Evolutionary conservation across 164 flowering plant genomes (phyloP).

Genomic region (Vitis labrusca): DNA sequence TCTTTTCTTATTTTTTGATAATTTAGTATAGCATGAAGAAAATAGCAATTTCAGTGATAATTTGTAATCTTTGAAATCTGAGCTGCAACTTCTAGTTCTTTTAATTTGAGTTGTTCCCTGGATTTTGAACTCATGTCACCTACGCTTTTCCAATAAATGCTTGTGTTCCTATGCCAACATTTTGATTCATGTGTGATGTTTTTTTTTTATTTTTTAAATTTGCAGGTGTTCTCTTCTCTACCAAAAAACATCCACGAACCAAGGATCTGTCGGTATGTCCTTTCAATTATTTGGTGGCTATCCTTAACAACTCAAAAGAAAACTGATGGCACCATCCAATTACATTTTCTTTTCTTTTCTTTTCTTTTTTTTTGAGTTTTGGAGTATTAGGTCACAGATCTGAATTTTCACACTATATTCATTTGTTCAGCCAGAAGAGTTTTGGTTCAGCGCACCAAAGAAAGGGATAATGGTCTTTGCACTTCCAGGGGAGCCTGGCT

Average conservation of each 20-base stretch:
- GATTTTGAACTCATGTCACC: not conserved
- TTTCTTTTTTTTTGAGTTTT: not conserved
- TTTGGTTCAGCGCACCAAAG: conserved; percentile 94
- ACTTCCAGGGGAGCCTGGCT: conserved; percentile 95
- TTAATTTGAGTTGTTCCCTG: not conserved
- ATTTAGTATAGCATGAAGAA: not conserved
- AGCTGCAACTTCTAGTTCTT: not conserved
- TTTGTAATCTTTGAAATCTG: not conserved
- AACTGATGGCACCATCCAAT: not conserved
- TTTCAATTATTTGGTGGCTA: not conserved
- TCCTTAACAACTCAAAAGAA: not conserved
- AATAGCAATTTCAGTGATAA: not conserved
- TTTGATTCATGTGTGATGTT: not conserved
- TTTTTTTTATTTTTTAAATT: not conserved
- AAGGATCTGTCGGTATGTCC: conserved; percentile 74
- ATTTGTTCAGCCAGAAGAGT: conserved; percentile 80
- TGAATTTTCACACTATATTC: not conserved
- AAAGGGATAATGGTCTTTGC: conserved; percentile 98
- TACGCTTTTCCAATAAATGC: not conserved
- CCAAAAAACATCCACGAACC: conserved; percentile 88
- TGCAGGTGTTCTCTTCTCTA: conserved; percentile 83
- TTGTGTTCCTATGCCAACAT: not conserved
- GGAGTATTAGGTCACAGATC: not conserved
- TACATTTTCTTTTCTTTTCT: not conserved
- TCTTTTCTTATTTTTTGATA: not conserved